phyloP scores from a whole-genome alignment of 768 basidiomycete species.

The Nevesoporus exiguus region DNA sequence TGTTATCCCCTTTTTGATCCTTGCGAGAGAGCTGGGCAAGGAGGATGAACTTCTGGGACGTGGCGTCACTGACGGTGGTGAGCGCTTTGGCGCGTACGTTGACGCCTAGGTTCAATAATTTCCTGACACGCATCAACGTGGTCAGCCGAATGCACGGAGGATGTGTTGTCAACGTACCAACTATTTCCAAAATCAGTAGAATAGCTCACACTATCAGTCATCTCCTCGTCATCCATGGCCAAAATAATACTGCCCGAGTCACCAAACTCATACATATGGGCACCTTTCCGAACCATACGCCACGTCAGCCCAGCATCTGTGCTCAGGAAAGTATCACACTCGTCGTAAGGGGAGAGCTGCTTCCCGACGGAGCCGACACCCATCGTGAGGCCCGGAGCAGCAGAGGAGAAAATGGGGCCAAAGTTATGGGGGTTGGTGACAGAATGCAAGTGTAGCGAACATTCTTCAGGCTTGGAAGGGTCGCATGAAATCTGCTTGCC shows the following conservation, averaged over 20 bases:
- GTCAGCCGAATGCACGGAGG: not conserved
- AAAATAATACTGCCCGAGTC: slow-evolving; percentile 82
- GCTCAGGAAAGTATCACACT: slow-evolving; percentile 92
- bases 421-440: slow-evolving; percentile 92
- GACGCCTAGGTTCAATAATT: slow-evolving; percentile 63
- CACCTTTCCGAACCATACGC: slow-evolving; percentile 68
- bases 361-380: slow-evolving; percentile 90
- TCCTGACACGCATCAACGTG: slow-evolving; percentile 44
- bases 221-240: slow-evolving; percentile 81
- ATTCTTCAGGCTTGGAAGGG: slow-evolving; percentile 49
- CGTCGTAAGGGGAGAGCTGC: slow-evolving; percentile 65
- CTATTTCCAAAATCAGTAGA: slow-evolving; percentile 77
- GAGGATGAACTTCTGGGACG: slow-evolving; percentile 93
- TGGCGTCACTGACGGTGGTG: slow-evolving; percentile 91
- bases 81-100: slow-evolving; percentile 70
- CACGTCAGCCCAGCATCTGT: slow-evolving; percentile 86
- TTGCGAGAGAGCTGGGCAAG: slow-evolving; percentile 70
- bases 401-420: slow-evolving; percentile 91
- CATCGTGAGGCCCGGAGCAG: slow-evolving; percentile 93
- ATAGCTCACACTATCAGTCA: slow-evolving; percentile 65
- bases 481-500: slow-evolving; percentile 66
- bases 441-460: slow-evolving; percentile 89
- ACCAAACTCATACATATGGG: slow-evolving; percentile 96
- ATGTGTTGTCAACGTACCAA: slow-evolving; percentile 58
- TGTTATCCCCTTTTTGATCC: slow-evolving; percentile 49